phyloP scores from a whole-genome alignment of 1,284 basidiomycete species.

The Pholiota adiposa region DNA sequence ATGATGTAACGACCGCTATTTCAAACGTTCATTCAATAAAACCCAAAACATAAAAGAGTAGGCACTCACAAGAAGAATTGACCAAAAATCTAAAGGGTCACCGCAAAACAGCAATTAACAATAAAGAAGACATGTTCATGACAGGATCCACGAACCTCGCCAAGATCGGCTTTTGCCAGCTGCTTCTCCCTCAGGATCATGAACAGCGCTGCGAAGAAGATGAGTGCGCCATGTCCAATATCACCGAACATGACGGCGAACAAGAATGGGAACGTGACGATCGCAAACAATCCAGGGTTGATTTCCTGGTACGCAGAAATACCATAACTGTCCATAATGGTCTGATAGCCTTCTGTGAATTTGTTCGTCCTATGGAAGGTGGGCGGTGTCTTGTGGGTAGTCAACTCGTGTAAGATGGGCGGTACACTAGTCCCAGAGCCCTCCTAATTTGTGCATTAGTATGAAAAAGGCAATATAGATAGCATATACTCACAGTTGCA shows the following conservation, averaged over 20 bases:
- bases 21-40: slow-evolving; percentile 20
- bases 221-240: slow-evolving; percentile 93
- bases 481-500: slow-evolving; percentile 72
- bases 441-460: slow-evolving; percentile 55
- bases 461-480: not conserved
- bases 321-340: slow-evolving; percentile 98
- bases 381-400: slow-evolving; percentile 91
- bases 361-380: slow-evolving; percentile 96
- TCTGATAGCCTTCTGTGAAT: slow-evolving; percentile 97
- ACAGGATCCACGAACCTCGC: slow-evolving; percentile 61
- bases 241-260: slow-evolving; percentile 99
- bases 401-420: slow-evolving; percentile 91
- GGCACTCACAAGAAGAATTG: slow-evolving; percentile 90
- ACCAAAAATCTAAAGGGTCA: slow-evolving; percentile 66
- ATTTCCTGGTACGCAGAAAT: slow-evolving; percentile 96
- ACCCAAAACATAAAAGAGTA: slow-evolving; percentile 1
- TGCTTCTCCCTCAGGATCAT: slow-evolving; percentile 90
- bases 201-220: slow-evolving; percentile 74
- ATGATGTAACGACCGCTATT: slow-evolving; percentile 96
- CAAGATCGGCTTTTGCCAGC: slow-evolving; percentile 77
- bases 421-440: slow-evolving; percentile 92
- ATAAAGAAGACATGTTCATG: not conserved
- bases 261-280: slow-evolving; percentile 97
- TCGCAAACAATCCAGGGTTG: slow-evolving; percentile 94
- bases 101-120: not conserved